Evolutionary conservation across 768 basidiomycete genomes (phyloP), one percentile per base, ranked within the genome.

Genomic region (Scleroderma citrinum): DNA sequence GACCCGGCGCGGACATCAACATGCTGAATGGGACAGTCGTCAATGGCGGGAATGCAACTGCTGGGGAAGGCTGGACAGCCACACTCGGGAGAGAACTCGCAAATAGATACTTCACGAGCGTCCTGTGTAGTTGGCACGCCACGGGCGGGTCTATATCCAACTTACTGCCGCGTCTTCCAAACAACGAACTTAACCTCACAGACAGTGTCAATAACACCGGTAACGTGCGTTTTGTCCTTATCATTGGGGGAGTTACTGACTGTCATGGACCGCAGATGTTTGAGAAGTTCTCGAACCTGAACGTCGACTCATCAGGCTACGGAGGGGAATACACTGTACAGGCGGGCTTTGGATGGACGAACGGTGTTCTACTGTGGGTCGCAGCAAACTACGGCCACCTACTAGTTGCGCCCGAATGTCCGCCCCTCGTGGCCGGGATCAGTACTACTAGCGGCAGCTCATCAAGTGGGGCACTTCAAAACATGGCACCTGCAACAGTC

Each of bases 321-420:
- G 91, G 89, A 7, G 91, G 91, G 21, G 91, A 93, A 71, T 95
- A 96, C 57, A 86, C 82, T 2, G 92, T 93, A 3, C 88, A 92
- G 68, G 81, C 78, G 13, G 88, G 89, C 19, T 92, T 92, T 59
- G 88, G 90, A 16, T 93, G 91, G 90, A 91, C 88, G 36, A 92
- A 92, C 57, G 89, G 89, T 17, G 87, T 83, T 8, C 61, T 81
- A 46, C 75, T 92, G 34, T 91, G 85, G 83, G 71, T 86, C 19
- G 82, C 87, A 17, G 78, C 76, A 53, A 76, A 71, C 39, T 89
- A 83, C 57, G 88, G 87, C 0, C 43, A 70, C 2, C 62, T 77
- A 12, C 72, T 92, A 38, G 76, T 72, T 41, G 66, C 74, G 1
- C 90, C 88, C 0, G 49, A 70, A 29, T 92, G 90, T 57, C 90